Percentiles rank a stretch among this genome's conserved stretches.
These are phyloP conservation scores for Thuja plicata DNA, from an alignment of 83 land plant genomes.

Conservation along the genomic window DNA sequence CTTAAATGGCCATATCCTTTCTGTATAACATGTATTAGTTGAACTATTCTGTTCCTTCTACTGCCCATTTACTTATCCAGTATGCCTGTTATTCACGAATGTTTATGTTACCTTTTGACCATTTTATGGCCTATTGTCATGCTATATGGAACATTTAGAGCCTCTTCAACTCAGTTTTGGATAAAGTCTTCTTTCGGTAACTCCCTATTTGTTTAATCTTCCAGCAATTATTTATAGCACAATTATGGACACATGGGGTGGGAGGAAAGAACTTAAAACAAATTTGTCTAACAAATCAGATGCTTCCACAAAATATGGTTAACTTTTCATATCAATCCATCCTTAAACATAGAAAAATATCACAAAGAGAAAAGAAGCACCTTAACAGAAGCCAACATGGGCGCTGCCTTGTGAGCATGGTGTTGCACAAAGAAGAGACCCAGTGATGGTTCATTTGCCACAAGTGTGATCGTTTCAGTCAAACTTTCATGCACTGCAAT, in stretches of 20 bases:
- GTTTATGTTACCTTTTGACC: not conserved
- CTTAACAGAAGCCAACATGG: constrained; percentile 60
- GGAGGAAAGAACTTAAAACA: not conserved
- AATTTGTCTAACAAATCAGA: not conserved
- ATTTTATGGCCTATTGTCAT: not conserved
- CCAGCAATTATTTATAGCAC: not conserved
- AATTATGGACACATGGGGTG: too few relatives aligned
- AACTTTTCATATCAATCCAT: not conserved
- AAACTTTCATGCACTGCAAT: constrained; percentile 44
- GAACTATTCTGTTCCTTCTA: not conserved
- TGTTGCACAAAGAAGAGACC: constrained; percentile 93
- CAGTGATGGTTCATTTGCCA: constrained; percentile 90
- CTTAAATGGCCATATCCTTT: not conserved
- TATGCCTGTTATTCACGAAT: not conserved
- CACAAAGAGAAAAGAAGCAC: constrained; percentile 16
- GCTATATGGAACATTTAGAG: not conserved
- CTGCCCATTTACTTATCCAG: not conserved
- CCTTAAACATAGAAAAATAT: not conserved
- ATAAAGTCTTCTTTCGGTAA: not conserved
- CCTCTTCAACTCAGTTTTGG: not conserved
- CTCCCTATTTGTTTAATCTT: not conserved
- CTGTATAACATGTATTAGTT: not conserved
- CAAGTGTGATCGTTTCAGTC: constrained; percentile 63
- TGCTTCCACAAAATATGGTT: not conserved
- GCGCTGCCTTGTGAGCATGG: constrained; percentile 76